Conservation (phyloP, 192 early-diverging fungal species). For the Entomortierella lignicola region DNA sequence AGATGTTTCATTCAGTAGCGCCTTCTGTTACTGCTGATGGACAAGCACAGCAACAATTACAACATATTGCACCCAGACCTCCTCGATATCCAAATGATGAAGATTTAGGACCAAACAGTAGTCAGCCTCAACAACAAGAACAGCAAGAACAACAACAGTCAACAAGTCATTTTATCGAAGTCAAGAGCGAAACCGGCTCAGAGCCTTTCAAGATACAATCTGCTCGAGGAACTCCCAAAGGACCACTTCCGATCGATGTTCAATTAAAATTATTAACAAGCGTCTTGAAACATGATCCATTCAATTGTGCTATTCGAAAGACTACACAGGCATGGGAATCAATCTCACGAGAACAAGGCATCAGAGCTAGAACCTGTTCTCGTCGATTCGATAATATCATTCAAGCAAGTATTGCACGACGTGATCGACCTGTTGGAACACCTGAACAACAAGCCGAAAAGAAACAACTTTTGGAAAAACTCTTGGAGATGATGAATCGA, state of each 20-base stretch:
- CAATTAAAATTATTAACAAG: constrained; percentile 40
- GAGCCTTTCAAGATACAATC: constrained; percentile 38
- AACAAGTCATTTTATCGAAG: neutral
- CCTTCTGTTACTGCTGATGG: constrained; percentile 1
- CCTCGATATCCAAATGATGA: constrained; percentile 13
- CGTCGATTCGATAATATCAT: constrained; percentile 53
- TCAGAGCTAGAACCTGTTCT: constrained; percentile 44
- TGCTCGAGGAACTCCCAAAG: constrained; percentile 47
- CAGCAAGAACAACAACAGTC: constrained; percentile 12
- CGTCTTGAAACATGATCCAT: constrained; percentile 46
- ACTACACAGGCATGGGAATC: constrained; percentile 49
- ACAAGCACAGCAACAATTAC: constrained; percentile 13
- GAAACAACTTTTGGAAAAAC: constrained; percentile 38
- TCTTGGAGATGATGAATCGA: constrained; percentile 54
- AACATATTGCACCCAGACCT: no score
- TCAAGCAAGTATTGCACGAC: constrained; percentile 48
- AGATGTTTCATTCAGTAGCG: neutral
- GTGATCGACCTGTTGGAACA: constrained; percentile 38
- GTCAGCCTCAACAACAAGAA: constrained; percentile 9
- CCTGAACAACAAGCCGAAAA: constrained; percentile 43
- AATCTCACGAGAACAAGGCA: constrained; percentile 44
- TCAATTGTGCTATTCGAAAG: constrained; percentile 51
- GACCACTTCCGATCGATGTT: constrained; percentile 45
- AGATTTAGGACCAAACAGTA: neutral
- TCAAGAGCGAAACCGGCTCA: constrained; percentile 14